Percentiles rank a stretch among this genome's conserved stretches.
phyloP scores from a whole-genome alignment of 1,139 yeast genomes.

The Yamadazyma epiphylla region DNA sequence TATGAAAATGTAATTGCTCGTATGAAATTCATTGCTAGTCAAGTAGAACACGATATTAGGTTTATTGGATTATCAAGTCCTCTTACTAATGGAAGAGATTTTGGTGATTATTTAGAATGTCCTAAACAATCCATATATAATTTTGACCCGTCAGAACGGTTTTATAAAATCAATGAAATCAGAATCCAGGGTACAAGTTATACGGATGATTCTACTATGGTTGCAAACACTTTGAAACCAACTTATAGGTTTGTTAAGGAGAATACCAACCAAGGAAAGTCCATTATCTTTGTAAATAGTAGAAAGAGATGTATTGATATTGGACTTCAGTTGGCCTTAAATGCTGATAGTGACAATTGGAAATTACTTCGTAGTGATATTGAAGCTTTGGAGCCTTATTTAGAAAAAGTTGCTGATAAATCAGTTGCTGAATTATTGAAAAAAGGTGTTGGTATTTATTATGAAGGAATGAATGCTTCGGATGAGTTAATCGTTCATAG shows the following conservation, averaged over 20 bases:
- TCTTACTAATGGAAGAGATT: slow-evolving; percentile 68
- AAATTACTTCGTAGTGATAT: slow-evolving; percentile 20
- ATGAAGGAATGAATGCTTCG: slow-evolving; percentile 52
- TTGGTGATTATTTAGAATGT: slow-evolving; percentile 87
- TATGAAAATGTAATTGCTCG: slow-evolving; percentile 74
- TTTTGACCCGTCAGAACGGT: slow-evolving; percentile 62
- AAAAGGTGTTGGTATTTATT: slow-evolving; percentile 68
- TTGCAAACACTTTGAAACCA: slow-evolving; percentile 19
- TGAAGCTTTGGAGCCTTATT: slow-evolving; percentile 35
- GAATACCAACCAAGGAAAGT: slow-evolving; percentile 20
- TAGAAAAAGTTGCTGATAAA: slow-evolving; percentile 45
- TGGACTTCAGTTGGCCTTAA: slow-evolving; percentile 39
- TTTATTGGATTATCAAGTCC: slow-evolving; percentile 67
- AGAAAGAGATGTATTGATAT: slow-evolving; percentile 55
- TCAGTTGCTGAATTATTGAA: slow-evolving; percentile 40
- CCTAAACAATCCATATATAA: slow-evolving; percentile 57
- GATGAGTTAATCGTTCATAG: slow-evolving; percentile 56
- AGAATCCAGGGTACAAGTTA: slow-evolving; percentile 38
- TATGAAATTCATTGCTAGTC: slow-evolving; percentile 64
- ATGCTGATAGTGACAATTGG: slow-evolving; percentile 28
- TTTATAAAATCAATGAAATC: slow-evolving; percentile 52
- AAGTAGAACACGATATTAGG: slow-evolving; percentile 52
- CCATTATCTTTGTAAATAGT: slow-evolving; percentile 55
- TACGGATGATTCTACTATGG: slow-evolving; percentile 7
- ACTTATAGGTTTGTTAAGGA: slow-evolving; percentile 33